phyloP scores from a whole-genome alignment of 2,329 filamentous ascomycete genomes.

The Colletotrichum tanaceti region DNA sequence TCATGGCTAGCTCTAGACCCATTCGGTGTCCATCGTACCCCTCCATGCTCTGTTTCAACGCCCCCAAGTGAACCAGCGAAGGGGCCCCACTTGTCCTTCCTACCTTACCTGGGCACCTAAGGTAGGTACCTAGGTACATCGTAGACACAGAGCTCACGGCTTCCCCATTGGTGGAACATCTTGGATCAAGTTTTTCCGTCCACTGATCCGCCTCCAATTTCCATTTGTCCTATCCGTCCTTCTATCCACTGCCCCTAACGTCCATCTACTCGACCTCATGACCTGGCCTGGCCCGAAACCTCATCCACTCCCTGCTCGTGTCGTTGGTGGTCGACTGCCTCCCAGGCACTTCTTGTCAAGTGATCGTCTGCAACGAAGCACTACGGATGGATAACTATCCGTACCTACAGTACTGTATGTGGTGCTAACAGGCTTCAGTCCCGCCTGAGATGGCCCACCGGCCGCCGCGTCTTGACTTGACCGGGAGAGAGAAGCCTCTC shows the following conservation, averaged over 20 bases:
- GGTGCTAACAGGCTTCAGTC: not conserved
- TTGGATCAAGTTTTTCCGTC: slow-evolving; percentile 28
- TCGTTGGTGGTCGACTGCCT: not conserved
- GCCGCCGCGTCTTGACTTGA: slow-evolving; percentile 3
- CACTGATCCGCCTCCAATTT: slow-evolving; percentile 22
- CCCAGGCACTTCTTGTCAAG: not conserved
- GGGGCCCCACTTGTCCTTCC: slow-evolving; percentile 21
- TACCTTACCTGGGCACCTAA: too few relatives aligned
- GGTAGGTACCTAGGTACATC: too few relatives aligned
- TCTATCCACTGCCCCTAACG: slow-evolving; percentile 6
- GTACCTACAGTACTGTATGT: too few relatives aligned
- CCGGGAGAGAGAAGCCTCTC: not conserved
- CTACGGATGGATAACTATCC: too few relatives aligned
- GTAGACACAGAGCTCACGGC: not conserved
- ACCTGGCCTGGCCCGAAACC: not conserved
- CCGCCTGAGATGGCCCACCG: not conserved
- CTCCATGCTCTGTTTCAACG: slow-evolving; percentile 24
- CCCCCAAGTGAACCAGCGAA: not conserved
- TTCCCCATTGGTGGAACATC: slow-evolving; percentile 35
- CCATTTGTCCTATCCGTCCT: slow-evolving; percentile 17
- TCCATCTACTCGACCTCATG: not conserved
- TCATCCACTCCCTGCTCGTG: slow-evolving; percentile 8
- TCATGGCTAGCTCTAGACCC: not conserved
- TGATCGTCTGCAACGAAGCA: not conserved
- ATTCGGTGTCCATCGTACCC: slow-evolving; percentile 11